Evolutionary conservation across 129 eudicot species (phyloP).

Genomic region (Escallonia herrerae): DNA sequence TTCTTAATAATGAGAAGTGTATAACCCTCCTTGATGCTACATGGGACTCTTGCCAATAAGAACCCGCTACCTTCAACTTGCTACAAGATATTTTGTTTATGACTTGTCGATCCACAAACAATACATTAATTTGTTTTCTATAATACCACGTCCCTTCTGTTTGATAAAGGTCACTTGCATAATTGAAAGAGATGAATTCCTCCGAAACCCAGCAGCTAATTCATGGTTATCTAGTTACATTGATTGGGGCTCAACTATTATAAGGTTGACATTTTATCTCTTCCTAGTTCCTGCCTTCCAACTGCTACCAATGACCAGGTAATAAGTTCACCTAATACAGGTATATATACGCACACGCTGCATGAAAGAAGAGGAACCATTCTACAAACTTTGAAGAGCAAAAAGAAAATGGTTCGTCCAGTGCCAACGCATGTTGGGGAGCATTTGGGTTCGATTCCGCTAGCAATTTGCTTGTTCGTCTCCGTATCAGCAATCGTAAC

Average conservation of each 20-base stretch:
- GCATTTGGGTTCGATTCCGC: slow-evolving; percentile 25
- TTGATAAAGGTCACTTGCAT: too few relatives aligned
- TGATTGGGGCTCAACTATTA: slow-evolving; percentile 5
- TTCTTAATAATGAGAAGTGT: too few relatives aligned
- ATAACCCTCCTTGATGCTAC: too few relatives aligned
- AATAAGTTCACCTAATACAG: not conserved
- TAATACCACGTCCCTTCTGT: too few relatives aligned
- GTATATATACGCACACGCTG: too few relatives aligned
- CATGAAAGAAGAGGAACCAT: not conserved
- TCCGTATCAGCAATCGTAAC: slow-evolving; percentile 36
- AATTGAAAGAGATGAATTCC: too few relatives aligned
- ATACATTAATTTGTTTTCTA: too few relatives aligned
- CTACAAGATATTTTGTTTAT: too few relatives aligned
- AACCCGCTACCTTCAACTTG: too few relatives aligned
- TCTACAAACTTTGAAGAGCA: slow-evolving; percentile 2
- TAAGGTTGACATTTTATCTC: slow-evolving; percentile 5
- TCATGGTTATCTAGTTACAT: slow-evolving; percentile 16
- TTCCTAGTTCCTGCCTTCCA: slow-evolving; percentile 11
- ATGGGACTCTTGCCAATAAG: too few relatives aligned
- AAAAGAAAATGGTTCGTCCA: slow-evolving; percentile 51
- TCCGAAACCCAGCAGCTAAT: not conserved
- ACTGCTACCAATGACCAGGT: slow-evolving; percentile 10
- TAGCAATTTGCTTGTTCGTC: slow-evolving; percentile 52
- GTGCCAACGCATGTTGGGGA: slow-evolving; percentile 11
- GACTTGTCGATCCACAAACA: too few relatives aligned